These are phyloP conservation scores for Nidularia sp. DNA, from an alignment of 768 basidiomycete species.

Conservation along the genomic window DNA sequence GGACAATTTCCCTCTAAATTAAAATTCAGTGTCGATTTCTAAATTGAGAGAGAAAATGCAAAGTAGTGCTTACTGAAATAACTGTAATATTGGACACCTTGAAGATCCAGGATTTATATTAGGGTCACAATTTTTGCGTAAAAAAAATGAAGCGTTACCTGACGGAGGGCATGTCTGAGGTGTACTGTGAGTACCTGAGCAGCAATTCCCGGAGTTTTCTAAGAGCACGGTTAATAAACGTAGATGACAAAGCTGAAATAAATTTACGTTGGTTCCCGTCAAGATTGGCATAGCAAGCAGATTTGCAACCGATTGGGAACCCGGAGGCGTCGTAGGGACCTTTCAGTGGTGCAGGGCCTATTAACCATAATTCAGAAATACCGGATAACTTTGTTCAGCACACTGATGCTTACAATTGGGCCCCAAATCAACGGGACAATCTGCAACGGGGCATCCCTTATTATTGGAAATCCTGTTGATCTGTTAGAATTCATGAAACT, in stretches of 20 bases:
- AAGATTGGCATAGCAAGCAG: slow-evolving; percentile 45
- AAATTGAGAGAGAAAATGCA: not conserved
- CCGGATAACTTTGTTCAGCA: not conserved
- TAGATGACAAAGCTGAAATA: not conserved
- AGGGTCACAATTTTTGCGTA: slow-evolving; percentile 22
- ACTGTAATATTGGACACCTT: slow-evolving; percentile 29
- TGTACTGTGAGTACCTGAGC: slow-evolving; percentile 51
- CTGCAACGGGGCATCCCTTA: slow-evolving; percentile 46
- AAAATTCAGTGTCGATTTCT: not conserved
- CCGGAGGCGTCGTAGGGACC: slow-evolving; percentile 52
- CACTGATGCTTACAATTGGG: slow-evolving; percentile 41
- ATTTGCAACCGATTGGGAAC: slow-evolving; percentile 56
- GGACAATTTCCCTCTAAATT: slow-evolving; percentile 37
- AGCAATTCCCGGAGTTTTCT: slow-evolving; percentile 64
- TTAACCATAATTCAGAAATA: not conserved
- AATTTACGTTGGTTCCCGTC: slow-evolving; percentile 35
- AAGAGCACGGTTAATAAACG: not conserved
- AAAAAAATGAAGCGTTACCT: slow-evolving; percentile 7
- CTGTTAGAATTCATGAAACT: not conserved
- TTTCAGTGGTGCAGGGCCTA: slow-evolving; percentile 45
- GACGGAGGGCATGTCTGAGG: slow-evolving; percentile 54
- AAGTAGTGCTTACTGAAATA: slow-evolving; percentile 25
- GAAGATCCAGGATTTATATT: no score
- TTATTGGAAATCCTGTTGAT: slow-evolving; percentile 42
- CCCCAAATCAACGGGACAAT: slow-evolving; percentile 58